phyloP scores from a whole-genome alignment of 345 rosid species.

The Rhodomyrtus tomentosa region DNA sequence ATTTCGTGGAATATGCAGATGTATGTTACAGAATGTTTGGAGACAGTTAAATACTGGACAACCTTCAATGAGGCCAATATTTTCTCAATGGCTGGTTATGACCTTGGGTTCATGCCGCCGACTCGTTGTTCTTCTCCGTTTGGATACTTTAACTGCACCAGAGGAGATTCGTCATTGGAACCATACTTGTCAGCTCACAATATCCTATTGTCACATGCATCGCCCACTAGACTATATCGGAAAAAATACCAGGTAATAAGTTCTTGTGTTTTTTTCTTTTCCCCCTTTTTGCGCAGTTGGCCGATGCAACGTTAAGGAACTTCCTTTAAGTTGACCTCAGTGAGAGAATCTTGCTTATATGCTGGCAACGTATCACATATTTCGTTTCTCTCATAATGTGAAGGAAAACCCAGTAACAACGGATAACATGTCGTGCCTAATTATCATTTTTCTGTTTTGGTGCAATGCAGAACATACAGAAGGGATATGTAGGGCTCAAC shows the following conservation, averaged over 20 bases:
- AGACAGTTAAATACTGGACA: conserved; percentile 28
- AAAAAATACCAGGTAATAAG: conserved; percentile 42
- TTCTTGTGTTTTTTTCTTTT: not conserved
- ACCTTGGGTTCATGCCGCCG: conserved; percentile 15
- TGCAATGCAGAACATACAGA: conserved; percentile 23
- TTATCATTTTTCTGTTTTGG: not conserved
- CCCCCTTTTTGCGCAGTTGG: not conserved
- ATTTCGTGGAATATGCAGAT: conserved; percentile 24
- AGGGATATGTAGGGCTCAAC: conserved; percentile 24
- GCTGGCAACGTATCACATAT: not conserved
- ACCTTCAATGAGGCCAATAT: conserved; percentile 40
- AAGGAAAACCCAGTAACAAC: not conserved
- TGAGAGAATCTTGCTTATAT: not conserved
- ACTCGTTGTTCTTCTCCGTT: conserved; percentile 24
- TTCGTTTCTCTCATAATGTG: not conserved
- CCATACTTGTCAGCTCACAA: conserved; percentile 60
- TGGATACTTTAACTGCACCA: conserved; percentile 12
- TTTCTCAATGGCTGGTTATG: conserved; percentile 19
- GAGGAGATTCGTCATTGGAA: conserved; percentile 57
- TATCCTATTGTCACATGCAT: conserved; percentile 65
- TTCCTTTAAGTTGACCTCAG: not conserved
- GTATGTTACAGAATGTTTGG: conserved; percentile 39
- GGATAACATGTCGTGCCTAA: not conserved
- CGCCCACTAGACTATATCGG: conserved; percentile 47
- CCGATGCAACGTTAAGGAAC: not conserved